Evolutionary conservation across 1,284 basidiomycete genomes (phyloP).

Genomic region (Tilletia walkeri): DNA sequence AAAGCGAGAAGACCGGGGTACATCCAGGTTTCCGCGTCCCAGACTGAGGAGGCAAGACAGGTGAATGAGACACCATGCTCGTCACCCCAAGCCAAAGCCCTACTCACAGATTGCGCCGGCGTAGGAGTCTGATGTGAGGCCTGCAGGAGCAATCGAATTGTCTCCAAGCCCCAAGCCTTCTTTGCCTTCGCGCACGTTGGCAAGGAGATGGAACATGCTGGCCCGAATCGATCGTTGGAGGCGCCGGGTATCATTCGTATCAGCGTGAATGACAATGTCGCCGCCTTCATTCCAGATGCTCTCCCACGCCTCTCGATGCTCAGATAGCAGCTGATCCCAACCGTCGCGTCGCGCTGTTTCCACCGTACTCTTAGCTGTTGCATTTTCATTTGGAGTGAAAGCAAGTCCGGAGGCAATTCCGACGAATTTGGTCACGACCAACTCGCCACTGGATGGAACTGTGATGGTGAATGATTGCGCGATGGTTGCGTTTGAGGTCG

Average conservation of each 20-base stretch:
- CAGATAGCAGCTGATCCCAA: constrained; percentile 25
- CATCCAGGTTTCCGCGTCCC: constrained; percentile 47
- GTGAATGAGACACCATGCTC: not conserved
- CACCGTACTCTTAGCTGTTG: constrained; percentile 29
- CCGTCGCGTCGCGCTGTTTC: constrained; percentile 28
- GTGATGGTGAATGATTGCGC: constrained; percentile 29
- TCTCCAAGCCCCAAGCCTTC: constrained; percentile 38
- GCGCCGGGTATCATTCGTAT: constrained; percentile 24
- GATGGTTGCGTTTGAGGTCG: constrained; percentile 20
- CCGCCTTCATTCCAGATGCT: constrained; percentile 29
- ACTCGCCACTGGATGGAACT: constrained; percentile 23
- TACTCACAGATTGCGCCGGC: constrained; percentile 21
- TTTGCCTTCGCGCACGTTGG: constrained; percentile 34
- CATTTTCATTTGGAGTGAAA: constrained; percentile 28
- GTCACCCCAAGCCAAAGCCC: not conserved
- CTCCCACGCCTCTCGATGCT: constrained; percentile 33
- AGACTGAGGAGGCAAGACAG: constrained; percentile 27
- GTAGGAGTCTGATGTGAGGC: constrained; percentile 36
- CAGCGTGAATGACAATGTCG: constrained; percentile 39
- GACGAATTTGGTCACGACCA: constrained; percentile 39
- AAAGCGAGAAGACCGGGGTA: constrained; percentile 37
- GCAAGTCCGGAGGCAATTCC: constrained; percentile 50
- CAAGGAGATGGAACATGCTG: constrained; percentile 37
- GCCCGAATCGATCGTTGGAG: constrained; percentile 36
- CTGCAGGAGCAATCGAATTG: constrained; percentile 46